Evolutionary conservation across 345 rosid species (phyloP), one percentile per base, ranked within the genome.

Genomic region (Alliaria petiolata): DNA sequence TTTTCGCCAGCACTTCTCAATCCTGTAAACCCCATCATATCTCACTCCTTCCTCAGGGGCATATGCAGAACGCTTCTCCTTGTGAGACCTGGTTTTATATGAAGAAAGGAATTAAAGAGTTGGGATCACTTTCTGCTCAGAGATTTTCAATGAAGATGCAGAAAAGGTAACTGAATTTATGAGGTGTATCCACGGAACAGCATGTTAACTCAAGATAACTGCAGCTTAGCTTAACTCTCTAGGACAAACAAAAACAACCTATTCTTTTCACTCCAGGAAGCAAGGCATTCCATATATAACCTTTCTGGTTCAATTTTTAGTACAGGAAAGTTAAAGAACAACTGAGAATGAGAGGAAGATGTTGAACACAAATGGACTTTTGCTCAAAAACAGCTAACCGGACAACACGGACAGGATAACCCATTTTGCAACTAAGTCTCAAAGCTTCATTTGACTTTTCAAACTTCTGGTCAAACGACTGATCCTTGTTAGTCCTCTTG

Each of bases 391-490:
- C 10, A 28, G 55, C 70, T 67, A 62, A 84, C 96, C 96, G 86
- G 34, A 89, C 86, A 13, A 92, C 98, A 34, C 96, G 86, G 19
- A 92, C 89, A 8, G 96, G 96, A 36, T 92, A 86, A 1, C 98
- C 96, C 65, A 77, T 84, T 59, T 20, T 62, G 73, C 96, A 92
- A 70, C 98, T 92, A 14, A 85, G 16, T 59, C 85, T 69, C 5
- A 89, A 74, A 28, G 98, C 89, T 76, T 82, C 86, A 53, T 92
- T 92, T 40, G 3, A 3, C 43, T 78, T 80, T 0, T 51, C 79
- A 73, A 89, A 92, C 15, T 40, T 62, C 62, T 92, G 98, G 58
- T 89, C 95, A 62, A 76, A 89, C 0, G 96, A 83, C 51, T 92
- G 98, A 1, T 60, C 70, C 44, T 83, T 86, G 72, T 80, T 88